phyloP scores from a whole-genome alignment of 192 early-diverging fungal genomes.

The Coemansia sp. region DNA sequence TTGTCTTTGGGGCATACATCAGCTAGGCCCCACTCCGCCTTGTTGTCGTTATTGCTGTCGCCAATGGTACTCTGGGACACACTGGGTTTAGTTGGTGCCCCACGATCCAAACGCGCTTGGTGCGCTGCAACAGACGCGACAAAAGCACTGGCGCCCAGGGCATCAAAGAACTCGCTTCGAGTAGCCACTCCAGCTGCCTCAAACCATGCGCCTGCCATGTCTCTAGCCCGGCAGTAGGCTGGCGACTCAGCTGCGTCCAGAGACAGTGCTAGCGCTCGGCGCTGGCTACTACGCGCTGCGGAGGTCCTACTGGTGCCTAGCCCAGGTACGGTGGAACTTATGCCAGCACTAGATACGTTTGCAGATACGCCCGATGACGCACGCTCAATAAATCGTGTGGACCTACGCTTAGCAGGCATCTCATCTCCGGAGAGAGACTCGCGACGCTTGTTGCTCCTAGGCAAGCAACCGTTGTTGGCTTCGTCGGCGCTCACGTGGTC shows the following conservation, averaged over 20 bases:
- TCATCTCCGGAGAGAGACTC: conserved; percentile 47
- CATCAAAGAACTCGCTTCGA: not conserved
- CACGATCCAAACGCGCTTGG: not conserved
- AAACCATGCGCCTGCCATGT: conserved; percentile 10
- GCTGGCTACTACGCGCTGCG: conserved; percentile 1
- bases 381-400: conserved; percentile 46
- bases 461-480: not conserved
- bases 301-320: not conserved
- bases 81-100: not conserved
- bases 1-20: not conserved
- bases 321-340: not conserved
- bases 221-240: conserved; percentile 11
- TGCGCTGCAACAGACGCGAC: not conserved
- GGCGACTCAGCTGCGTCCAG: conserved; percentile 15
- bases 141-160: not conserved
- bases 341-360: not conserved
- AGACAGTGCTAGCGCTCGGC: not conserved
- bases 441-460: conserved; percentile 16
- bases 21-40: conserved; percentile 1
- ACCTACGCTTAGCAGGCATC: conserved; percentile 45
- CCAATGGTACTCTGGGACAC: not conserved
- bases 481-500: not conserved
- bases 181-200: not conserved
- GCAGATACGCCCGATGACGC: not conserved
- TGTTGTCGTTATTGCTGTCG: not conserved